Base-by-base conservation (phyloP, 1,284 basidiomycete genomes). In the Phlebopus sp. region DNA sequence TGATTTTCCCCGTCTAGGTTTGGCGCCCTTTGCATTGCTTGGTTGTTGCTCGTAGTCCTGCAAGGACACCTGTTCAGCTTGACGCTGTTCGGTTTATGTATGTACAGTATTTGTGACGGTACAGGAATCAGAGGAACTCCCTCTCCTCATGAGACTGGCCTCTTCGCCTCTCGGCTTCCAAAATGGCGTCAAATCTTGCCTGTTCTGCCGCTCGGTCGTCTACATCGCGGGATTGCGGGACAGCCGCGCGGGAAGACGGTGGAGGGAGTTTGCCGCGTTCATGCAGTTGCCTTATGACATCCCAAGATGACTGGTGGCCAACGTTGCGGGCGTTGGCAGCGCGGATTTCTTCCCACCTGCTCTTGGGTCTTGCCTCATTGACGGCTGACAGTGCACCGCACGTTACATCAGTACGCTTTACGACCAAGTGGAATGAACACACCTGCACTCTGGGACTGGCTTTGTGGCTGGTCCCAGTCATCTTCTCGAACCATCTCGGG, bases 331-430 rank as follows among this genome's bases (percentile, higher is more conserved):
- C 64, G 50, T 82, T 83, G n/a, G 68, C 74, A 39, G 69, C 68
- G 44, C 84, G 79, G 37, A 87, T 80, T 52, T 81, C 75, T 35
- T 84, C 81, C 85, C 84, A 87, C 52, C 69, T 76, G 60, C 76
- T 46, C 52, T 46, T 13, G 63, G 56, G 40, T 23, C 34, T 46
- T 37, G 53, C 51, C 31, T 21, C 10, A 18, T 47, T 49, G 42
- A 21, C 45, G 35, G 32, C 55, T 53, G 45, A 15, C n/a, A 18
- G 23, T 38, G 40, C 15, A 23, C 34, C 7, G 15, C 53, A 11
- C 50, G 31, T 36, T n/a, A 37, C 38, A 5, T 31, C 38, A 43
- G 27, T 13, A 25, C 21, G 11, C 10, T n/a, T 34, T 42, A 23
- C n/a, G 9, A 27, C 3, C 27, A 44, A 14, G 31, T 39, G 32